Evolutionary conservation across 2,329 filamentous ascomycete genomes (phyloP).

Genomic region (Penicillium freii): DNA sequence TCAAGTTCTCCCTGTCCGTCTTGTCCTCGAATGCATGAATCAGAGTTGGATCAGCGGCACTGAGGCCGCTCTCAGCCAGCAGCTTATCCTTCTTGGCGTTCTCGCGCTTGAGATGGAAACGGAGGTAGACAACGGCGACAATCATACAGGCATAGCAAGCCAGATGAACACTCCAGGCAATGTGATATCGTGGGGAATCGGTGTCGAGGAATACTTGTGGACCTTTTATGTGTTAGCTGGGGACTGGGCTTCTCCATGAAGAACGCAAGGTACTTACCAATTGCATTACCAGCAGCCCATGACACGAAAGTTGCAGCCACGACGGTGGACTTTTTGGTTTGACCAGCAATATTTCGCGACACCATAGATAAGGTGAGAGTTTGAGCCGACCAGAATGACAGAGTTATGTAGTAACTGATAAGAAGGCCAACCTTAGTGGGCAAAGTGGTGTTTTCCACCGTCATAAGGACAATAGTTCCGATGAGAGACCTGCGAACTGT

Average conservation of each 20-base stretch:
- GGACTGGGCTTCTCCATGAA: neutral
- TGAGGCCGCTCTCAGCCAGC: conserved; percentile 42
- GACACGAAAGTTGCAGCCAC: conserved; percentile 69
- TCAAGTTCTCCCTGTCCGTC: conserved; percentile 61
- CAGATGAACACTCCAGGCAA: conserved; percentile 67
- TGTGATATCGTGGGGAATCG: conserved; percentile 65
- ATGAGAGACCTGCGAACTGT: conserved; percentile 57
- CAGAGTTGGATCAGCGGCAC: conserved; percentile 43
- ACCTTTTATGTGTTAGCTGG: conserved; percentile 29
- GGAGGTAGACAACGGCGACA: conserved; percentile 23
- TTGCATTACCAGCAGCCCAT: conserved; percentile 67
- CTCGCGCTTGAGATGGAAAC: conserved; percentile 31
- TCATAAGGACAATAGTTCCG: conserved; percentile 71
- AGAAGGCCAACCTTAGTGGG: conserved; percentile 65
- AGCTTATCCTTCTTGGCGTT: conserved; percentile 59
- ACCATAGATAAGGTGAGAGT: conserved; percentile 66
- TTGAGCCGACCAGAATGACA: conserved; percentile 75
- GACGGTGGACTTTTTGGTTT: conserved; percentile 69
- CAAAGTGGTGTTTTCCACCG: conserved; percentile 53
- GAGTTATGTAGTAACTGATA: conserved; percentile 71
- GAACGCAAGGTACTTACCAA: conserved; percentile 45
- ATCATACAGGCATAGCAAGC: conserved; percentile 66
- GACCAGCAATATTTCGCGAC: conserved; percentile 67
- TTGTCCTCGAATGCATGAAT: conserved; percentile 62
- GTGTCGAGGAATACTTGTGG: conserved; percentile 63